phyloP scores from a whole-genome alignment of 169 alveolate genomes.

The Sarcocystis neurona region DNA sequence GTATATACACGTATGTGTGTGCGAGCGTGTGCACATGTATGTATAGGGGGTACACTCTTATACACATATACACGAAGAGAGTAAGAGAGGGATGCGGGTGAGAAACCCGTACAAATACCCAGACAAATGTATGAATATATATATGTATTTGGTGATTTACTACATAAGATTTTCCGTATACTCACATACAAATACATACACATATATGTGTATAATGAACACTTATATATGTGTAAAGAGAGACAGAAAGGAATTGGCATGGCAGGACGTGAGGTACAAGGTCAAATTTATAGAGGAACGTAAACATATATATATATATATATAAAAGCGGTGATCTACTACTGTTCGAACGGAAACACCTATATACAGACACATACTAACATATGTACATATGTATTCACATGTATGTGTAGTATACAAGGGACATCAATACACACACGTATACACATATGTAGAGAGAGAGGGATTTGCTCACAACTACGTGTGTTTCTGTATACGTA shows the following conservation, averaged over 20 bases:
- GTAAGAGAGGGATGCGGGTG: not conserved
- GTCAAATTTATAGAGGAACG: not conserved
- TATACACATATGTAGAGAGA: no score
- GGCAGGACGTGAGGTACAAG: no score
- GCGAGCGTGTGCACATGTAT: not conserved
- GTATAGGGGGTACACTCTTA: not conserved
- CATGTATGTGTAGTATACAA: not conserved
- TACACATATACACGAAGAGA: not conserved
- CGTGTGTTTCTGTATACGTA: no score
- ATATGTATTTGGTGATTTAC: not conserved
- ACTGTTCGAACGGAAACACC: not conserved
- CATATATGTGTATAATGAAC: not conserved
- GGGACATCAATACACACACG: not conserved
- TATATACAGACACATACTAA: not conserved
- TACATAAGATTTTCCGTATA: not conserved
- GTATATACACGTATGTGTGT: not conserved
- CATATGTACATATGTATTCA: not conserved
- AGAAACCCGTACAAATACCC: not conserved
- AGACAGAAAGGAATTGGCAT: not conserved
- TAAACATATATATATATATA: not conserved
- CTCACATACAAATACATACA: not conserved
- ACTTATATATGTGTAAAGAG: not conserved
- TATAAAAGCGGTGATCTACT: no score
- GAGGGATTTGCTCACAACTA: no score
- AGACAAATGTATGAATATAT: not conserved